Evolutionary conservation across 2,329 filamentous ascomycete genomes (phyloP), one percentile per base, ranked within the genome.

Genomic region (Ophiocordyceps camponoti-floridani): DNA sequence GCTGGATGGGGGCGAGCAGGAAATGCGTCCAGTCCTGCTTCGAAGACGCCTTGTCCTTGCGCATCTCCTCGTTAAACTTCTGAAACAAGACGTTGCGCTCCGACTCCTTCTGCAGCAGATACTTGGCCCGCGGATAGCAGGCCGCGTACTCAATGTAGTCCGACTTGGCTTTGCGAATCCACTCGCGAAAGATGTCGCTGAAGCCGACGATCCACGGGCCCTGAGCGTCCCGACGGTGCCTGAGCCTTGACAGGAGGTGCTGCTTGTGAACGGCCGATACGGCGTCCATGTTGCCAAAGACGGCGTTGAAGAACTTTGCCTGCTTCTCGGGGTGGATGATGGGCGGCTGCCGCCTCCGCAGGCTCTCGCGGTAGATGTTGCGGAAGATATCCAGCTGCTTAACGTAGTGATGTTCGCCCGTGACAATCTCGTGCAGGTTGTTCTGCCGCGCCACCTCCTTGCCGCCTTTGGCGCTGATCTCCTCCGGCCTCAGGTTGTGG

Each of bases 121-220:
- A 88, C 35, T 79, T 80, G 1, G 91, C 89, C 47, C 81, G 78
- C 0, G 89, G 89, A 53, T 91, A 96, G 0, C 79, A 79, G 1
- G 82, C 80, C 37, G 89, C 89, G 60, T 96, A 98, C 47, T 94
- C 87, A 48, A 95, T 79, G 58, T 96, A 98, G 11, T 85, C 82
- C 2, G 73, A 68, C 60, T 82, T 86, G 30, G 91, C 91, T 61
- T 95, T 96, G 50, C 91, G 77, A 49, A 96, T 94, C 91, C 91
- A 98, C 64, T 98, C 91, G 47, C 91, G 73, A 68, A 98, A 96
- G 43, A 98, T 85, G 56, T 96, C 91, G 58, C 88, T 95, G 63
- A 95, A 95, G 3, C 91, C 91, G 12, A 76, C 71, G 47, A 98
- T 81, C 79, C 87, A 98, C 0, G 91, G 91, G 0, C 91, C 91